A percentile compares a stretch with the other conserved stretches of the same genome.
These are phyloP conservation scores for Afroboletus lepidellus DNA, from an alignment of 1,284 basidiomycete genomes.

Conservation along the genomic window DNA sequence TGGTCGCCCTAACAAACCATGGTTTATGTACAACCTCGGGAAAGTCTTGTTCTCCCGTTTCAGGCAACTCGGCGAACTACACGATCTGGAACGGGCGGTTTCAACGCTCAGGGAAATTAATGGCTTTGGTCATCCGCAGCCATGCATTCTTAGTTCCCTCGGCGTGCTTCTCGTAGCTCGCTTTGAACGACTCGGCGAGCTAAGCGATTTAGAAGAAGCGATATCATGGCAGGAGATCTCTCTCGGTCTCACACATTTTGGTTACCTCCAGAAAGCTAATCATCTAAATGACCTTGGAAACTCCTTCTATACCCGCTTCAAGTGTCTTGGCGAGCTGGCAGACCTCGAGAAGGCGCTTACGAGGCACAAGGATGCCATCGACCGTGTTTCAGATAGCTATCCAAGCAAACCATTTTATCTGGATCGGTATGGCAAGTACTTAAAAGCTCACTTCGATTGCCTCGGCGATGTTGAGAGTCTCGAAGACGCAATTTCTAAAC, in stretches of 20 bases:
- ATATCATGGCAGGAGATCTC: not conserved
- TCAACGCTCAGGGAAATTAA: not conserved
- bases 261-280: not conserved
- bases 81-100: not conserved
- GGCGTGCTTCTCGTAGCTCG: not conserved
- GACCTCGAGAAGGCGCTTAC: slow-evolving; percentile 6
- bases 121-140: not conserved
- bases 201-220: not conserved
- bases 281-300: not conserved
- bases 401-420: not conserved
- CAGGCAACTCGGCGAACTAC: not conserved
- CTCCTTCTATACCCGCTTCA: slow-evolving; percentile 1
- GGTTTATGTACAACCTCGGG: not conserved
- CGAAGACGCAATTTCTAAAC: not conserved
- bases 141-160: not conserved
- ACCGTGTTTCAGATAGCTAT: not conserved
- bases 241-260: not conserved
- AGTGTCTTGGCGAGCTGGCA: not conserved
- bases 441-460: not conserved
- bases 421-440: not conserved
- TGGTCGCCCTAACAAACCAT: not conserved
- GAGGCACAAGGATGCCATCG: not conserved
- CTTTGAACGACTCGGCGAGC: not conserved
- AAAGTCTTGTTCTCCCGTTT: not conserved
- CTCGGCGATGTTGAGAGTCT: not conserved